Percentiles rank a stretch among this genome's conserved stretches.
Evolutionary conservation across 371 early-diverging fungal species (phyloP).

Genomic region (Mortierella sp.): DNA sequence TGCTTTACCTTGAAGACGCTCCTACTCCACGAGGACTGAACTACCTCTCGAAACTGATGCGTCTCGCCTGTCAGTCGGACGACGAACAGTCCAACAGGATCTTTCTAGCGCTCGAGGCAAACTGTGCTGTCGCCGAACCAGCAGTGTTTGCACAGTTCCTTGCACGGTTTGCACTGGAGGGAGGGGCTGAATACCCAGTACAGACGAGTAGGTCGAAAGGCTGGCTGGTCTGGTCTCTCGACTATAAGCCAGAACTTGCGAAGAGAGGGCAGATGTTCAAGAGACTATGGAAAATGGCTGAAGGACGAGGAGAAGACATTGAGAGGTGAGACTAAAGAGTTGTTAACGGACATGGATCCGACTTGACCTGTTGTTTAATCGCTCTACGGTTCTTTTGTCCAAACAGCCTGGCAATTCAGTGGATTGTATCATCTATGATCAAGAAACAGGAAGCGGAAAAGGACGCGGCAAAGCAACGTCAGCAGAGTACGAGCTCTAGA

Average conservation of each 20-base stretch:
- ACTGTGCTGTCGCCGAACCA: slow-evolving; percentile 33
- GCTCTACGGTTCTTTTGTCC: background rate
- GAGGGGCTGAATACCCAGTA: slow-evolving; percentile 32
- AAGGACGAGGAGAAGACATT: slow-evolving; percentile 27
- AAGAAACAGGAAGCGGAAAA: slow-evolving; percentile 23
- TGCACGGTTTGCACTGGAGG: slow-evolving; percentile 25
- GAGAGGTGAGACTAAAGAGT: slow-evolving; percentile 37
- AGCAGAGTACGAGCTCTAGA: slow-evolving; percentile 1
- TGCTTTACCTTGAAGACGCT: slow-evolving; percentile 13
- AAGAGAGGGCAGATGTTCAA: slow-evolving; percentile 34
- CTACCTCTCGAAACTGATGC: slow-evolving; percentile 23
- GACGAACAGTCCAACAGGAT: slow-evolving; percentile 24
- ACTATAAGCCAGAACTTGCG: slow-evolving; percentile 41
- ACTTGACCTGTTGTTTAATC: background rate
- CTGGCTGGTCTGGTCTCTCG: slow-evolving; percentile 35
- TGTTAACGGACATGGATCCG: background rate
- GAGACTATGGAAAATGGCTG: slow-evolving; percentile 35
- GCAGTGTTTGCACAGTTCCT: slow-evolving; percentile 21
- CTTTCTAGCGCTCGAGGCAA: slow-evolving; percentile 30
- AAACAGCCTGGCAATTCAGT: slow-evolving; percentile 27
- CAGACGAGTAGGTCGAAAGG: slow-evolving; percentile 12
- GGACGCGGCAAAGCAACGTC: slow-evolving; percentile 7
- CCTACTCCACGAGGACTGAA: slow-evolving; percentile 1
- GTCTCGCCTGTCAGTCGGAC: slow-evolving; percentile 25
- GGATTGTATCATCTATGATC: slow-evolving; percentile 23